Percentiles rank a stretch among this genome's conserved stretches.
These are phyloP conservation scores for Erucastrum elatum DNA, from an alignment of 345 rosid genomes.

Conservation along the genomic window DNA sequence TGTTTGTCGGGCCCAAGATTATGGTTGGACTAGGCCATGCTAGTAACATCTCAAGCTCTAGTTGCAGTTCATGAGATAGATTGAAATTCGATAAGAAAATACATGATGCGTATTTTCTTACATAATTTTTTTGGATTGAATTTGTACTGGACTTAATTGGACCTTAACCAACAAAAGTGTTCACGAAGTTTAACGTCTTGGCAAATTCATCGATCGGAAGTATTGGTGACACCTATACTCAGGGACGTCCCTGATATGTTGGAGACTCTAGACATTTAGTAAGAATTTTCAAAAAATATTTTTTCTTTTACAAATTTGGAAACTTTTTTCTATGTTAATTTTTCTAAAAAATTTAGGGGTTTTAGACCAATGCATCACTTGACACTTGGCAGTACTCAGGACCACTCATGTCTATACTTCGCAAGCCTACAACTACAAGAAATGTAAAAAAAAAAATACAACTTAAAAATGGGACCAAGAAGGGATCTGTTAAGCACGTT, in stretches of 20 bases:
- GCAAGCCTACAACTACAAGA: constrained; percentile 8
- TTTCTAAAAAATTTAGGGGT: no score
- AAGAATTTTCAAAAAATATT: no score
- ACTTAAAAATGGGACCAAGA: background rate
- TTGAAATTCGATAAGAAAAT: background rate
- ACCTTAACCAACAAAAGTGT: background rate
- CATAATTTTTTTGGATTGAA: background rate
- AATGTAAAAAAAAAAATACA: background rate
- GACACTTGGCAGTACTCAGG: no score
- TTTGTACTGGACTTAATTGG: background rate
- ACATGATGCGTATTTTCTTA: background rate
- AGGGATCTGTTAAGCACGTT: background rate
- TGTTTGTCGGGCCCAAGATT: background rate
- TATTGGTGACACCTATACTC: no score
- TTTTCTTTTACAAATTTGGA: no score
- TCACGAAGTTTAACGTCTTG: background rate
- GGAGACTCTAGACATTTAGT: no score
- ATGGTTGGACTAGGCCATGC: background rate
- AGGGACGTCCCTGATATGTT: background rate
- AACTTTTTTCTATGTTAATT: no score
- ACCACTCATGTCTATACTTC: background rate
- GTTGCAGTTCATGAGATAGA: background rate
- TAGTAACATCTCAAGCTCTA: background rate
- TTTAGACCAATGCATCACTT: no score
- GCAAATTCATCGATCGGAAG: background rate